A percentile compares a stretch with the other conserved stretches of the same genome.
phyloP scores from a whole-genome alignment of 192 early-diverging fungal genomes.

The Cetraspora pellucida region DNA sequence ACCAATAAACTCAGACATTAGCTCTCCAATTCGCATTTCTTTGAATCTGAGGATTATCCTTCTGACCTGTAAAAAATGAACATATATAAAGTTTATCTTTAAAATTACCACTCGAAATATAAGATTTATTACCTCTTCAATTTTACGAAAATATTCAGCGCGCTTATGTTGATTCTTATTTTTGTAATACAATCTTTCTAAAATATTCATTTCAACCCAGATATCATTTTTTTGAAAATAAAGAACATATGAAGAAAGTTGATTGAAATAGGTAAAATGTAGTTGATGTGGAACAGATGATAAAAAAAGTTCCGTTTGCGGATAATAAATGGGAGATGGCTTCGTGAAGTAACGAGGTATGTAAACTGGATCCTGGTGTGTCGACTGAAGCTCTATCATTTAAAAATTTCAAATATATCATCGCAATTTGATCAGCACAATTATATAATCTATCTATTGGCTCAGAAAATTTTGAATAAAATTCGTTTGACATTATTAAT shows the following conservation, averaged over 20 bases:
- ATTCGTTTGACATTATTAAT: too few species aligned
- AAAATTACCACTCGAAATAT: background rate
- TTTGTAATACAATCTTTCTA: slow-evolving; percentile 52
- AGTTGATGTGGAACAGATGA: background rate
- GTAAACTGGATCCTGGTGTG: background rate
- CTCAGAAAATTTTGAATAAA: too few species aligned
- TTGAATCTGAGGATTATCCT: slow-evolving; percentile 31
- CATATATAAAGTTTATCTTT: background rate
- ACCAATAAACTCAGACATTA: slow-evolving; percentile 15
- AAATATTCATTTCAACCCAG: slow-evolving; percentile 45
- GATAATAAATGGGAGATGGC: background rate
- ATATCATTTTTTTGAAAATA: slow-evolving; percentile 44
- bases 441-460: too few species aligned
- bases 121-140: slow-evolving; percentile 40
- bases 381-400: background rate
- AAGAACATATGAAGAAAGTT: background rate
- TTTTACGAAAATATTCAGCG: slow-evolving; percentile 44
- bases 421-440: background rate
- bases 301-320: background rate
- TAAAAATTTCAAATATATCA: background rate
- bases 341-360: background rate
- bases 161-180: slow-evolving; percentile 52
- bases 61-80: slow-evolving; percentile 24
- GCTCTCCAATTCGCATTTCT: slow-evolving; percentile 24
- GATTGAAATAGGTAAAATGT: slow-evolving; percentile 17